A percentile compares a stretch with the other conserved stretches of the same genome.
Conservation (phyloP, 257 asterid species). For the Agastache rugosa region DNA sequence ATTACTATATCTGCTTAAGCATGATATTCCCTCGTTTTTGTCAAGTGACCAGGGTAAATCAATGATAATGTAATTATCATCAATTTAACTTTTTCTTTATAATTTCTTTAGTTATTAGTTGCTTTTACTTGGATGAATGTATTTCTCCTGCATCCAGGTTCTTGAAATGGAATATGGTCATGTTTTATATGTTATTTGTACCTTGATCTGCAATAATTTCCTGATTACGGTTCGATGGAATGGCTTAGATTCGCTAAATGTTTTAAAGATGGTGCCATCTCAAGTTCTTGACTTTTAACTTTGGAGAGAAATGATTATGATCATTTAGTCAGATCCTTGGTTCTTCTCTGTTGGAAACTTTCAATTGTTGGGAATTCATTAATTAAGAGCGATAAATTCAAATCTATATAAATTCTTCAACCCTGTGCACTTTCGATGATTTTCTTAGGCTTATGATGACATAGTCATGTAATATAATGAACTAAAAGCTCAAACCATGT, state of each 20-base stretch:
- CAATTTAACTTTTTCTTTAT: neutral
- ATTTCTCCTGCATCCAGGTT: neutral
- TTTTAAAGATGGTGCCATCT: neutral
- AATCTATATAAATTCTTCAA: neutral
- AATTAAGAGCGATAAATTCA: neutral
- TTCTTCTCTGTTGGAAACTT: neutral
- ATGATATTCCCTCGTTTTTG: neutral
- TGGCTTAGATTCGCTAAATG: conserved; percentile 1
- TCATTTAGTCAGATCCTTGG: neutral
- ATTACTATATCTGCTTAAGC: neutral
- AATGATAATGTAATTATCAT: neutral
- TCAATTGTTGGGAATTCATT: neutral
- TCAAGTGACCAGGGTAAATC: no score
- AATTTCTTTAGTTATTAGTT: no score
- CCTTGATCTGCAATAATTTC: neutral
- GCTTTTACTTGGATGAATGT: neutral
- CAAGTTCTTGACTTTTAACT: neutral
- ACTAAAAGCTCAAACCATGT: neutral
- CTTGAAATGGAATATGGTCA: neutral
- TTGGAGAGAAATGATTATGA: neutral
- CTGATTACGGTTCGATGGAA: neutral
- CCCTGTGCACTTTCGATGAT: neutral
- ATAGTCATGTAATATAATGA: neutral
- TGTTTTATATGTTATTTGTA: neutral
- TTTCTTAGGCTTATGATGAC: neutral